These are phyloP conservation scores for Paramecium primaurelia DNA, from an alignment of 73 alveolate genomes.

Conservation along the genomic window DNA sequence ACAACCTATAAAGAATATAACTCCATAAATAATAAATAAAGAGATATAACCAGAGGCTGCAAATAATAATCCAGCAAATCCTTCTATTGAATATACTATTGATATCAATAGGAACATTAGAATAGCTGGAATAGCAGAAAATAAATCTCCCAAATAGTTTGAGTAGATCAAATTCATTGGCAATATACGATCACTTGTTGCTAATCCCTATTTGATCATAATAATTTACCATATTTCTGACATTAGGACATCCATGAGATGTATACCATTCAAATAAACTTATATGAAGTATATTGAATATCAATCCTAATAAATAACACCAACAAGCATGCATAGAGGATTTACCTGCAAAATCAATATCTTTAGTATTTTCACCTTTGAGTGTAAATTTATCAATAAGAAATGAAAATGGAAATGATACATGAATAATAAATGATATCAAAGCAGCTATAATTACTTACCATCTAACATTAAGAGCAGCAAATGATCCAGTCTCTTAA, in stretches of 20 bases:
- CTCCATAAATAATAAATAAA: slow-evolving; percentile 10
- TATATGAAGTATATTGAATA: background rate
- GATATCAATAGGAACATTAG: background rate
- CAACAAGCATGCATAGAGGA: slow-evolving; percentile 12
- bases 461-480: slow-evolving; percentile 45
- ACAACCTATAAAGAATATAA: background rate
- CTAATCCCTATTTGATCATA: background rate
- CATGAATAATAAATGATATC: background rate
- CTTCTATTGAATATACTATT: background rate
- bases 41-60: slow-evolving; percentile 28
- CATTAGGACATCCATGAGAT: slow-evolving; percentile 47
- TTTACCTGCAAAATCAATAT: background rate
- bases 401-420: background rate
- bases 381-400: background rate
- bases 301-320: slow-evolving; percentile 30
- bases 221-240: slow-evolving; percentile 41
- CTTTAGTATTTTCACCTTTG: background rate
- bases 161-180: slow-evolving; percentile 36
- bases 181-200: slow-evolving; percentile 1
- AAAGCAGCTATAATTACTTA: slow-evolving; percentile 39
- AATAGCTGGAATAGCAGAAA: background rate
- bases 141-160: slow-evolving; percentile 36
- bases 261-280: slow-evolving; percentile 44
- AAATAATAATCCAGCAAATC: slow-evolving; percentile 21
- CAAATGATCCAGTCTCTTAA: slow-evolving; percentile 42